phyloP scores from a whole-genome alignment of 1,284 basidiomycete genomes.

The Ustilago xerochloae region DNA sequence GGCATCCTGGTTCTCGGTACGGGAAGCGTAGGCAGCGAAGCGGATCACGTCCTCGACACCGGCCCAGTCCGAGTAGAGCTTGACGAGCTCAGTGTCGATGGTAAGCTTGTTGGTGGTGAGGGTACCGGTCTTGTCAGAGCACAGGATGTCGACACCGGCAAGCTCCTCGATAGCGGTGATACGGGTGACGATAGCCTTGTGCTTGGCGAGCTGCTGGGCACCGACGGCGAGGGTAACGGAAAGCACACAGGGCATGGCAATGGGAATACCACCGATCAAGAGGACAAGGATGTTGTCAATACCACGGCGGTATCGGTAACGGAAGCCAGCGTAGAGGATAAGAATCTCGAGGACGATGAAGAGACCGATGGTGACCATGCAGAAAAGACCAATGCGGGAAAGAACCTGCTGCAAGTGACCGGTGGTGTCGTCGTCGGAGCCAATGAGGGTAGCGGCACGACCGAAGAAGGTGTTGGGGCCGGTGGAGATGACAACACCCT shows the following conservation, averaged over 20 bases:
- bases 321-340: constrained; percentile 86
- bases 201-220: constrained; percentile 90
- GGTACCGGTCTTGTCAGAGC: constrained; percentile 97
- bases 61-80: constrained; percentile 85
- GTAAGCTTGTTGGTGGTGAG: constrained; percentile 96
- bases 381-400: constrained; percentile 89
- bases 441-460: constrained; percentile 88
- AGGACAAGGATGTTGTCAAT: constrained; percentile 93
- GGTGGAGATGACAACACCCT: constrained; percentile 89
- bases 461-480: constrained; percentile 93
- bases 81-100: constrained; percentile 91
- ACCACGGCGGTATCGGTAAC: constrained; percentile 80
- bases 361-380: constrained; percentile 85
- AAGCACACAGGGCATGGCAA: constrained; percentile 95
- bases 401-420: constrained; percentile 83
- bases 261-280: constrained; percentile 97
- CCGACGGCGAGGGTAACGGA: constrained; percentile 97
- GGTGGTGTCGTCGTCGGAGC: constrained; percentile 85
- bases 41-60: constrained; percentile 89
- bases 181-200: constrained; percentile 96
- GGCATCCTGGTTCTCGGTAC: constrained; percentile 98
- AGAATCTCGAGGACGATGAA: constrained; percentile 92
- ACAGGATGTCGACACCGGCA: constrained; percentile 93
- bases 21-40: constrained; percentile 92
- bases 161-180: constrained; percentile 92